phyloP scores from a whole-genome alignment of 164 flowering plant species.

The Umbellularia californica region DNA sequence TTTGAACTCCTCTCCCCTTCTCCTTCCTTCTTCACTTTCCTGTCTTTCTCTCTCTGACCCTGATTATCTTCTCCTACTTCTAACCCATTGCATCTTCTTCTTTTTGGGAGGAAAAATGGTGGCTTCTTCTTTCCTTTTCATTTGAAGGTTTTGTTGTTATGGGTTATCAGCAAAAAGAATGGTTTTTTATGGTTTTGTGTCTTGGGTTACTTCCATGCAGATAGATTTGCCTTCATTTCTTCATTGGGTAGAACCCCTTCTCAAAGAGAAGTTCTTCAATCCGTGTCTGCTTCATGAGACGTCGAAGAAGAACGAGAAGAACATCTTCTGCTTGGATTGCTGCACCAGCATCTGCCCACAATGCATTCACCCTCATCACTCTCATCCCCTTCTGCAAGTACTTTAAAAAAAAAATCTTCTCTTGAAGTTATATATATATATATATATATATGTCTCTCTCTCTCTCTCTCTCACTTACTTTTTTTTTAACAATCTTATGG shows the following conservation, averaged over 20 bases:
- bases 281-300: conserved; percentile 67
- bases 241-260: conserved; percentile 56
- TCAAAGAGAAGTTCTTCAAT: conserved; percentile 67
- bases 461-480: neutral
- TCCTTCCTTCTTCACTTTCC: conserved; percentile 19
- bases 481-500: neutral
- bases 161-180: neutral
- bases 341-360: conserved; percentile 68
- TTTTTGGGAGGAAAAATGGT: conserved; percentile 22
- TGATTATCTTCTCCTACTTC: conserved; percentile 3
- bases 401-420: neutral
- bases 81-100: neutral
- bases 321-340: conserved; percentile 81
- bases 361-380: conserved; percentile 57
- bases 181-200: neutral
- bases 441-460: neutral
- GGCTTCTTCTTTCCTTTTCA: conserved; percentile 4
- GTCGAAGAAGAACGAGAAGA: conserved; percentile 82
- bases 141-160: neutral
- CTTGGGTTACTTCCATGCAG: conserved; percentile 12
- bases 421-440: neutral
- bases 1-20: conserved; percentile 1
- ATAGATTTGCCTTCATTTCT: conserved; percentile 36
- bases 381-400: conserved; percentile 81
- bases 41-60: neutral